These are phyloP conservation scores for Sugiyamaella qingdaonensis DNA, from an alignment of 805 yeast species.

Conservation along the genomic window DNA sequence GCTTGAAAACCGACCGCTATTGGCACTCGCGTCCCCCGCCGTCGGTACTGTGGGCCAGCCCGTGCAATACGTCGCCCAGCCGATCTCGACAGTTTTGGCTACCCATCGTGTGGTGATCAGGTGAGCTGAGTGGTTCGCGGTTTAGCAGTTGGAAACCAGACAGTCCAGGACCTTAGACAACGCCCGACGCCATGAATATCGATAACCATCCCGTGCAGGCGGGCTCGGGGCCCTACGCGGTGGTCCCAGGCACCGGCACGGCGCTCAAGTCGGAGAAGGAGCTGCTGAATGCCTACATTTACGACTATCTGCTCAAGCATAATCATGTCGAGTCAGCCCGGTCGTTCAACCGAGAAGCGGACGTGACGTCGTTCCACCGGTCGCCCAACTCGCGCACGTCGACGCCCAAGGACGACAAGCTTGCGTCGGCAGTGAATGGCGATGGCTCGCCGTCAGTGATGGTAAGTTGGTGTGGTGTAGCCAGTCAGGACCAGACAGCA, in stretches of 20 bases:
- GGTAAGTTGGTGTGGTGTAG: neutral
- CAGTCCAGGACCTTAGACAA: too few species aligned
- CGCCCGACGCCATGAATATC: slow-evolving; percentile 3
- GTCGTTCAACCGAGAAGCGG: slow-evolving; percentile 73
- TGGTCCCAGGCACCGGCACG: neutral
- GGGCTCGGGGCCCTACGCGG: slow-evolving; percentile 1
- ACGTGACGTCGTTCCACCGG: slow-evolving; percentile 42
- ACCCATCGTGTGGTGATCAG: neutral
- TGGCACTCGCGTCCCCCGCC: neutral
- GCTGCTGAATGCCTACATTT: slow-evolving; percentile 70
- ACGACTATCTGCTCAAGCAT: slow-evolving; percentile 77
- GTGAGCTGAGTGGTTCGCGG: neutral
- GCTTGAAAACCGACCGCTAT: neutral
- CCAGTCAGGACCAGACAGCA: neutral
- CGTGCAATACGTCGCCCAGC: neutral
- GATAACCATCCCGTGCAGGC: slow-evolving; percentile 3
- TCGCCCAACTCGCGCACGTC: slow-evolving; percentile 21
- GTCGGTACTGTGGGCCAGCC: slow-evolving; percentile 1
- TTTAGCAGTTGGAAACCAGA: neutral
- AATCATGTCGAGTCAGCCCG: slow-evolving; percentile 68
- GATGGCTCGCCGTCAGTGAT: slow-evolving; percentile 5
- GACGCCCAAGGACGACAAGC: slow-evolving; percentile 12
- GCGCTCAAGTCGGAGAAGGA: slow-evolving; percentile 22
- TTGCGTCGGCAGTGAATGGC: slow-evolving; percentile 3
- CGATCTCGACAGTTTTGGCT: neutral